Base-by-base conservation (phyloP, 139 green algal genomes). In the Gonium pectorale region DNA sequence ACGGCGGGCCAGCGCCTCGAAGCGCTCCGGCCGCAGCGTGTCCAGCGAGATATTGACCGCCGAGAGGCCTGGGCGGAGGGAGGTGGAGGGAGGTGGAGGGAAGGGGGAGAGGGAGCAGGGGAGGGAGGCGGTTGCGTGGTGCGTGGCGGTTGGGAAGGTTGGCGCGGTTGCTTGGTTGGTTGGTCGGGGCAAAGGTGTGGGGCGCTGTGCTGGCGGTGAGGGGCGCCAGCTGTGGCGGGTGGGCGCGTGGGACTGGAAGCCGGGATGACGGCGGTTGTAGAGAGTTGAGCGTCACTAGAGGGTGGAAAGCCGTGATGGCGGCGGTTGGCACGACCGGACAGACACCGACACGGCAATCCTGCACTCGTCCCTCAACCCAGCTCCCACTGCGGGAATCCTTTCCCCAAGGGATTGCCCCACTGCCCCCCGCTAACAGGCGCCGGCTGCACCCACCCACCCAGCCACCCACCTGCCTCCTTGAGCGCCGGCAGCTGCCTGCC, bases 11-110 rank as follows among this genome's bases (percentile, higher is more conserved):
- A 99, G 92, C 40, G 79, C 38, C 89, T 97, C 94, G 90, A 99
- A 99, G 15, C 95, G 93, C 33, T 96, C 91, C 3, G 94, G 88
- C 43, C 84, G 81, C 69, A 99, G 91, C 2, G 96, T 99, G 90
- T 99, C 97, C 29, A 99, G 86, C 66, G 89, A 96, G 72, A 99
- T 94, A 90, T 99, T 99, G 22, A 99, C 79, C 24, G 94, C 90
- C 35, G 68, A 90, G 29, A 99, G 75, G 67, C 97, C 97, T 90
- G 94, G 86, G 71, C 63, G 0, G 72, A 19, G 51, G 35, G 24
- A 9, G 70, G 70, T 1, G 46, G 44, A 44, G 69, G 38, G 41
- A 38, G 38, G 38, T 5, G 66, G 17, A 19, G 6, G 63, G 63
- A 9, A 3, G 60, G 40, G 60, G 60, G 60, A 5, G 60, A 67